Base-by-base conservation (phyloP, 768 basidiomycete genomes). In the Phlebiopsis flavidoalba region DNA sequence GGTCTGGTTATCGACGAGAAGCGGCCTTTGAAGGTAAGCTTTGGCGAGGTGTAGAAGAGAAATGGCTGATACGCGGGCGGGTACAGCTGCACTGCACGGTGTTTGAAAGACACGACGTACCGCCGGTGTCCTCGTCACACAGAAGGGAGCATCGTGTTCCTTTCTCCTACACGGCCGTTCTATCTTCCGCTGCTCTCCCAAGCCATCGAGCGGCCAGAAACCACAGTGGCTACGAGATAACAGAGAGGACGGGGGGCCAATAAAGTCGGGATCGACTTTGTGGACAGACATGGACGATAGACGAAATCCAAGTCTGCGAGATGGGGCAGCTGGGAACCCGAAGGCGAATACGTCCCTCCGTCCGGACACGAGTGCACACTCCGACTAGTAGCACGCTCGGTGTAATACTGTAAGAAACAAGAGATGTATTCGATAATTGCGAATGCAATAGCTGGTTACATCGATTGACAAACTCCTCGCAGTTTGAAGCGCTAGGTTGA, bases 241-340 rank as follows among this genome's bases (percentile, higher is more conserved):
- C 21, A 47, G 24, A 62, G 50, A 59, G 64, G 45, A 2, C 37
- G 24, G 50, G n/a, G 37, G 11, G 17, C 76, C 69, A 17, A 67
- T 74, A 48, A 55, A n/a, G n/a, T n/a, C n/a, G n/a, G 60, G 4
- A 76, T 84, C 22, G 64, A 82, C 37, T 75, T 89, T 21, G 88
- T 88, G 0, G 65, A 72, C n/a, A n/a, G n/a, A n/a, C n/a, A 1
- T 88, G 83, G 76, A 53, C 66, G 1, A 79, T 88, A 8, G 69
- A 77, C 35, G 81, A 84, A 63, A 71, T 89, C 11, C 83, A 89
- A 68, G 74, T 90, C 35, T 90, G 87, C 74, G 75, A 78, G 48
- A 88, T 90, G 88, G 86, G 88, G 0, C n/a, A 88, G 87, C 64
- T 79, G 78, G 64, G 86, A 83, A 0, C 76, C 75, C 0, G 78